Conservation (phyloP, 2,329 filamentous ascomycete genomes). For the Gremmenia infestans region DNA sequence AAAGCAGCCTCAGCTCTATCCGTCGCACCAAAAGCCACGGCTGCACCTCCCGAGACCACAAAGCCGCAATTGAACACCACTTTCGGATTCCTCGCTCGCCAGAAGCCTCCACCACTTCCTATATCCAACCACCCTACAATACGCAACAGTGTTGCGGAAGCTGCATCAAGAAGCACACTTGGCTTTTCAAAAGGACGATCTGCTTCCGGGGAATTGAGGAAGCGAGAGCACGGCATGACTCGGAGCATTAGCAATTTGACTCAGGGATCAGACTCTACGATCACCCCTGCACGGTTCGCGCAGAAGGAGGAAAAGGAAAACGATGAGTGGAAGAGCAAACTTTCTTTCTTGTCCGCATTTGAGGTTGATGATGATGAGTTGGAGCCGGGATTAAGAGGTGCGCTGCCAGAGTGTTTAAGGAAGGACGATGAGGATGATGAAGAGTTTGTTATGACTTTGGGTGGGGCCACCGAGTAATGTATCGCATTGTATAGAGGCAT, state of each 20-base stretch:
- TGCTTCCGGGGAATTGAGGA: slow-evolving; percentile 36
- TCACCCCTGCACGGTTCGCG: slow-evolving; percentile 44
- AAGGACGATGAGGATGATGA: slow-evolving; percentile 40
- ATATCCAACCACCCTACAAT: slow-evolving; percentile 44
- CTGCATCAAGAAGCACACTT: slow-evolving; percentile 73
- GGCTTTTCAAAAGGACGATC: slow-evolving; percentile 77
- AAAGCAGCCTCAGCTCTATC: slow-evolving; percentile 50
- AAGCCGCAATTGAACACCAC: slow-evolving; percentile 35
- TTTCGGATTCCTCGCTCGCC: slow-evolving; percentile 29
- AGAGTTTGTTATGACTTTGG: slow-evolving; percentile 51
- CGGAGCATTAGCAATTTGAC: slow-evolving; percentile 33
- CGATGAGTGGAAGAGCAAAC: slow-evolving; percentile 36
- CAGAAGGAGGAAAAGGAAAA: slow-evolving; percentile 30
- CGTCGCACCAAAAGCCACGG: slow-evolving; percentile 31
- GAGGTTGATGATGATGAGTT: slow-evolving; percentile 44
- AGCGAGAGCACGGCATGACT: slow-evolving; percentile 14
- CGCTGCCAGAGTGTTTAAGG: slow-evolving; percentile 28
- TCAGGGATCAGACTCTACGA: slow-evolving; percentile 39
- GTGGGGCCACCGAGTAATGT: neutral
- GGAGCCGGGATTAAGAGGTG: slow-evolving; percentile 24
- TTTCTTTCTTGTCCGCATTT: slow-evolving; percentile 55
- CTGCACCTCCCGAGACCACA: slow-evolving; percentile 27
- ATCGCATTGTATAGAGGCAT: neutral
- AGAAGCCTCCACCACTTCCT: slow-evolving; percentile 39
- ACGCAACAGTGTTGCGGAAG: slow-evolving; percentile 56